Evolutionary conservation across 2,329 filamentous ascomycete genomes (phyloP), one percentile per base, ranked within the genome.

Genomic region (Ophiostoma piceae): DNA sequence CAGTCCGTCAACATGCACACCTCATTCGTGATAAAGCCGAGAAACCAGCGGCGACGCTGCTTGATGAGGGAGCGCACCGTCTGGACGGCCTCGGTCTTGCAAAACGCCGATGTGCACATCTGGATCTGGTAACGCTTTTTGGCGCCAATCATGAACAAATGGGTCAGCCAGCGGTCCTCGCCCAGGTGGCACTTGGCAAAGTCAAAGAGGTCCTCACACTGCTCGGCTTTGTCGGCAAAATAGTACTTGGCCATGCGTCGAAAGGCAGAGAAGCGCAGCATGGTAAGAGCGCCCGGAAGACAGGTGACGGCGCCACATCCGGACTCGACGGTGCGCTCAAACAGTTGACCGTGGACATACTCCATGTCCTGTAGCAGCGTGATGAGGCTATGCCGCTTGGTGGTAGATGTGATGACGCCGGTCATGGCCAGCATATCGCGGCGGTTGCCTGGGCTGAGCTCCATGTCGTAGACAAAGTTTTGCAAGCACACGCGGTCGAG

Each of bases 391-490:
- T 96, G 91, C 75, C 91, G 95, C 75, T 90, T 87, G 0, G 94
- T 97, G 0, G 94, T 97, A 0, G 93, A 94, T 1, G 94, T 98
- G 76, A 98, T 98, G 76, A 98, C 92, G 41, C 94, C 94, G 16
- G 94, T 98, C 92, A 97, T 97, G 68, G 94, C 94, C 76, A 98
- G 84, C 92, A 97, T 97, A 78, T 96, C 92, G 77, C 89, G 88
- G 77, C 91, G 88, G 80, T 94, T 96, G 69, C 94, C 94, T 0
- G 94, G 94, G 79, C 94, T 97, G 72, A 98, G 84, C 79, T 98
- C 93, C 95, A 98, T 98, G 78, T 98, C 94, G 79, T 95, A 97
- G 82, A 98, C 92, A 80, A 98, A 98, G 79, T 97, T 98, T 78
- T 97, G 94, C 71, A 98, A 87, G 78, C 94, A 98, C 57, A 94